Evolutionary conservation across 169 alveolate genomes (phyloP).

Genomic region (Plasmodium coatneyi): DNA sequence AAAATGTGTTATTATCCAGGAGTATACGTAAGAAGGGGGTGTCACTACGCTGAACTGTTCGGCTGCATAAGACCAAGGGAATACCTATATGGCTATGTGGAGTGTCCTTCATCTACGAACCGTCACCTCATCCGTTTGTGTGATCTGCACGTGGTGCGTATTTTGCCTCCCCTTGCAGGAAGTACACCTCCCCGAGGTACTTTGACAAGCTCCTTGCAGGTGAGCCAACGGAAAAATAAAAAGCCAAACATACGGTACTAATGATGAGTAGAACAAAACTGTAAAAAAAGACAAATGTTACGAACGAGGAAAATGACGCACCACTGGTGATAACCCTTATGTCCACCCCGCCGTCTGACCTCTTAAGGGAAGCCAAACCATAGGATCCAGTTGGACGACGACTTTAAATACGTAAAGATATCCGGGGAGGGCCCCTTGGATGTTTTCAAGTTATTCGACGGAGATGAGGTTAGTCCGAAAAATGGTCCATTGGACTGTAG

Average conservation of each 20-base stretch:
- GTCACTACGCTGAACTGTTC: not conserved
- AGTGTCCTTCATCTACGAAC: not conserved
- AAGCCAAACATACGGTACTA: not conserved
- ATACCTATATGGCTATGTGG: not conserved
- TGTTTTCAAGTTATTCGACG: constrained; percentile 24
- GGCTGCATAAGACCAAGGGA: not conserved
- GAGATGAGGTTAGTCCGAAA: constrained; percentile 23
- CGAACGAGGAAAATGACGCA: not conserved
- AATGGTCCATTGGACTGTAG: not conserved
- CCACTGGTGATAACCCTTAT: not conserved
- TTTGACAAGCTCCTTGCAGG: constrained; percentile 13
- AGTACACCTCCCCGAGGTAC: constrained; percentile 38
- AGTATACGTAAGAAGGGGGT: constrained; percentile 46
- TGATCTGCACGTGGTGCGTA: not conserved
- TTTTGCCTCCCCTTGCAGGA: not conserved
- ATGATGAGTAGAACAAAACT: not conserved
- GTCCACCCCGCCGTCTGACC: not conserved
- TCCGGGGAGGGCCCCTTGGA: constrained; percentile 28
- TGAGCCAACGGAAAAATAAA: not conserved
- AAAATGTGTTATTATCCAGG: constrained; percentile 48
- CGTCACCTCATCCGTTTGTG: not conserved
- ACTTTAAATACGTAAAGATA: constrained; percentile 33
- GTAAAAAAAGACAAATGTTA: not conserved
- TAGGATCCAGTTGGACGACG: not conserved
- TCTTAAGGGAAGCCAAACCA: constrained; percentile 3